These are phyloP conservation scores for Colletotrichum zoysiae DNA, from an alignment of 2,329 filamentous ascomycete genomes.

Conservation along the genomic window DNA sequence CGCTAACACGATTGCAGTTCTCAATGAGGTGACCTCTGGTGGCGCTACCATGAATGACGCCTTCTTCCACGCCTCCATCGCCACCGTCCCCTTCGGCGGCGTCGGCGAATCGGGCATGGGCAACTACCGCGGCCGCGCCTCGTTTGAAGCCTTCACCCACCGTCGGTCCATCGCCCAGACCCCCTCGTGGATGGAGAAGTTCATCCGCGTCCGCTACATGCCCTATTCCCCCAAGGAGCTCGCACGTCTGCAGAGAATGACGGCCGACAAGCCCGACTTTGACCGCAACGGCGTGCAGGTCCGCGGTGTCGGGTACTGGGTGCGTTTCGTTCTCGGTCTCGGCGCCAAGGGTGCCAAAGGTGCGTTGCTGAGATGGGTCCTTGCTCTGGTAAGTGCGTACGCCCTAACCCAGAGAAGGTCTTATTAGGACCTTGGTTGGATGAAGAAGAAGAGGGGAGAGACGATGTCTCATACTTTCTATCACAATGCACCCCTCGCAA, in stretches of 20 bases:
- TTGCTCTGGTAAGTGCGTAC: slow-evolving; percentile 54
- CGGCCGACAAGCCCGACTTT: slow-evolving; percentile 67
- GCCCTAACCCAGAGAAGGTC: slow-evolving; percentile 51
- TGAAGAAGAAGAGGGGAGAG: slow-evolving; percentile 10
- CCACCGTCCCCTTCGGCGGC: slow-evolving; percentile 83
- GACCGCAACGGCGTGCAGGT: slow-evolving; percentile 69
- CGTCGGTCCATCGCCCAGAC: slow-evolving; percentile 68
- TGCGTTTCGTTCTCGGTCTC: slow-evolving; percentile 63
- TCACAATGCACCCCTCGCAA: slow-evolving; percentile 11
- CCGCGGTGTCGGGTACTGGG: slow-evolving; percentile 67
- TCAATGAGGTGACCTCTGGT: slow-evolving; percentile 73
- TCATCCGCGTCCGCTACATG: slow-evolving; percentile 77
- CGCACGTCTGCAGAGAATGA: slow-evolving; percentile 58
- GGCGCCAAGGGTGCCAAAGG: slow-evolving; percentile 63
- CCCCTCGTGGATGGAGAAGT: slow-evolving; percentile 74
- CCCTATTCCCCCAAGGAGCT: slow-evolving; percentile 66
- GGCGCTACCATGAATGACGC: slow-evolving; percentile 76
- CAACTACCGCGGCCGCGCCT: slow-evolving; percentile 81
- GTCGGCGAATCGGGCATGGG: slow-evolving; percentile 84
- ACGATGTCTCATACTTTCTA: slow-evolving; percentile 9
- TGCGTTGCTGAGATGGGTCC: slow-evolving; percentile 65
- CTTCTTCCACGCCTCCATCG: slow-evolving; percentile 68
- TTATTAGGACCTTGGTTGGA: slow-evolving; percentile 49
- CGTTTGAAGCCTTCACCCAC: slow-evolving; percentile 77
- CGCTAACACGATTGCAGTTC: slow-evolving; percentile 58